phyloP scores from a whole-genome alignment of 2,329 filamentous ascomycete genomes.

The Neofusicoccum umdonicola region DNA sequence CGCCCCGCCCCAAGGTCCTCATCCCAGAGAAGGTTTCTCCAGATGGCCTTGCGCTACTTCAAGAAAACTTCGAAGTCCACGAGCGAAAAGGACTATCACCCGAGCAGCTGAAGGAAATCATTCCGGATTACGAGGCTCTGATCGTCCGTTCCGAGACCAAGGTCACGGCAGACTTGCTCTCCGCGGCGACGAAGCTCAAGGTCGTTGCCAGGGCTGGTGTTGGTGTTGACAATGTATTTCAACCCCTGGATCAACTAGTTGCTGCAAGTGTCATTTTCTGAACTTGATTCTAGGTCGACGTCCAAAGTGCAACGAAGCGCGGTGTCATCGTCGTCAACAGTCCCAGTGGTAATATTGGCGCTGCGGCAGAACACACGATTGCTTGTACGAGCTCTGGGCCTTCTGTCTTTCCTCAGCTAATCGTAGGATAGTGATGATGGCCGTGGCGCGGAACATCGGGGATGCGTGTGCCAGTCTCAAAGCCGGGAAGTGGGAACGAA shows the following conservation, averaged over 20 bases:
- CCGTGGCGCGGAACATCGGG: constrained; percentile 70
- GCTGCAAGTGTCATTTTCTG: background rate
- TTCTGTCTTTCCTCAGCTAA: background rate
- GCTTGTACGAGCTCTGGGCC: constrained; percentile 38
- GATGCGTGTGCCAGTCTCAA: constrained; percentile 69
- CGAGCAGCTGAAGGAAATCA: constrained; percentile 63
- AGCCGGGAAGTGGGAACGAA: constrained; percentile 71
- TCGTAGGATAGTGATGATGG: constrained; percentile 59
- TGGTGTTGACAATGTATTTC: constrained; percentile 41
- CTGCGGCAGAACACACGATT: constrained; percentile 76
- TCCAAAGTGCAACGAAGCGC: constrained; percentile 66
- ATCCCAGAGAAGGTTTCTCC: constrained; percentile 77
- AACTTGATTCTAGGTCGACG: constrained; percentile 74
- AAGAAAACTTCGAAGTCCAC: constrained; percentile 67
- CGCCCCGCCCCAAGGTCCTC: constrained; percentile 55
- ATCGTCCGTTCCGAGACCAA: constrained; percentile 81
- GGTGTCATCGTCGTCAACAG: constrained; percentile 81
- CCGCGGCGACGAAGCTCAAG: constrained; percentile 65
- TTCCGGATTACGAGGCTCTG: constrained; percentile 70
- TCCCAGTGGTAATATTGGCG: constrained; percentile 75
- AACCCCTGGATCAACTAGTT: background rate
- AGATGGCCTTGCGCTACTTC: constrained; percentile 71
- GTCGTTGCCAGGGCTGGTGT: constrained; percentile 80
- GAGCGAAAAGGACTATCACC: constrained; percentile 61
- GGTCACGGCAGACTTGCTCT: constrained; percentile 67